A percentile compares a stretch with the other conserved stretches of the same genome.
phyloP scores from a whole-genome alignment of 495 filamentous ascomycete species.

The Chaetomium cochliodes region DNA sequence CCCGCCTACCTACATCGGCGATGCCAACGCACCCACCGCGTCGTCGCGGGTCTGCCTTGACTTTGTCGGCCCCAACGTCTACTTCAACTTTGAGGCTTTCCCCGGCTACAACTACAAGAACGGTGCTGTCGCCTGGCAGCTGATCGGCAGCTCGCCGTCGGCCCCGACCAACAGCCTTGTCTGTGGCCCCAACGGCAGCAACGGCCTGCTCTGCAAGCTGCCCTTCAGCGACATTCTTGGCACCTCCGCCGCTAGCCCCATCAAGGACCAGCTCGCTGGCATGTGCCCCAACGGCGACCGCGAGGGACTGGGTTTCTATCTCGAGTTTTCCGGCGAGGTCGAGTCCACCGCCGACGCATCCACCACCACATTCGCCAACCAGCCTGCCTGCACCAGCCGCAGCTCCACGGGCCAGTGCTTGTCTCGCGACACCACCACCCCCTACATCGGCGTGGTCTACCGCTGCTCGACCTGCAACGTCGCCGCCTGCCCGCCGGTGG shows the following conservation, averaged over 20 bases:
- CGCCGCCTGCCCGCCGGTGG: conserved; percentile 3
- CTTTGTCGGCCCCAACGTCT: conserved; percentile 13
- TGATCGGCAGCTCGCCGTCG: conserved; percentile 2
- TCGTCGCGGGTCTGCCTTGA: conserved; percentile 20
- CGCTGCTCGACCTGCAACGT: conserved; percentile 19
- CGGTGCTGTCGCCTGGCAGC: conserved; percentile 15
- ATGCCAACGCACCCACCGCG: conserved; percentile 1
- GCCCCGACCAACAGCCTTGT: conserved; percentile 5
- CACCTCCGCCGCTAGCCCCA: not conserved
- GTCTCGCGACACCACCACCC: conserved; percentile 6
- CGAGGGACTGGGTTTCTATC: conserved; percentile 16
- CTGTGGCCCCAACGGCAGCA: conserved; percentile 10
- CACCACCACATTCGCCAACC: conserved; percentile 6
- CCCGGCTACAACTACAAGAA: conserved; percentile 19
- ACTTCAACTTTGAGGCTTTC: conserved; percentile 24
- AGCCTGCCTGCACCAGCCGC: conserved; percentile 15
- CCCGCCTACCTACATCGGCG: conserved; percentile 17
- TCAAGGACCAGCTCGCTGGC: conserved; percentile 14
- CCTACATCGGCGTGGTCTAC: conserved; percentile 17
- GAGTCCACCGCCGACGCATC: not conserved
- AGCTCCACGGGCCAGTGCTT: conserved; percentile 7
- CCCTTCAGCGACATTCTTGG: conserved; percentile 24
- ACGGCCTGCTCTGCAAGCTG: conserved; percentile 18
- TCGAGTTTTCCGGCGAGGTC: conserved; percentile 13
- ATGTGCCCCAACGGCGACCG: conserved; percentile 24